phyloP scores from a whole-genome alignment of 2,329 filamentous ascomycete genomes.

The Cadophora luteo-olivacea region DNA sequence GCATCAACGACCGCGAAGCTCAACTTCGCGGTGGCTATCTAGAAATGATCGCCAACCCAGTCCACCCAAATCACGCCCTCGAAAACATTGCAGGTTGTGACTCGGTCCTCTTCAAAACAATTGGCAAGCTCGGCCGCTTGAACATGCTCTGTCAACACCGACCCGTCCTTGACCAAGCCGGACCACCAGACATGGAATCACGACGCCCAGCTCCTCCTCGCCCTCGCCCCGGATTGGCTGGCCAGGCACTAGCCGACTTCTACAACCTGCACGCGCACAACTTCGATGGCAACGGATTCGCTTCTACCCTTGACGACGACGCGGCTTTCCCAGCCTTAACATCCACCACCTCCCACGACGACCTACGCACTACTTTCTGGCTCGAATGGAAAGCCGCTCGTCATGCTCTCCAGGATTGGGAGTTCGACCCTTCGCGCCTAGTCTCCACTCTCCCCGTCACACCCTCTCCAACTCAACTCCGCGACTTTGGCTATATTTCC shows the following conservation, averaged over 20 bases:
- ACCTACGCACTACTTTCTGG: slow-evolving; percentile 76
- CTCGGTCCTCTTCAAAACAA: slow-evolving; percentile 82
- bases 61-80: slow-evolving; percentile 60
- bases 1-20: slow-evolving; percentile 88
- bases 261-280: slow-evolving; percentile 61
- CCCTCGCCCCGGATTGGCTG: slow-evolving; percentile 49
- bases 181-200: slow-evolving; percentile 37
- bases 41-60: slow-evolving; percentile 68
- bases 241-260: slow-evolving; percentile 52
- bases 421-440: slow-evolving; percentile 67
- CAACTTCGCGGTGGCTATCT: slow-evolving; percentile 72
- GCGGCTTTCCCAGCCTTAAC: slow-evolving; percentile 50
- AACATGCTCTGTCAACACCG: slow-evolving; percentile 82
- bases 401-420: slow-evolving; percentile 79
- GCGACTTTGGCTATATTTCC: slow-evolving; percentile 81
- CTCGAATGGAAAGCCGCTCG: slow-evolving; percentile 84
- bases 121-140: slow-evolving; percentile 81
- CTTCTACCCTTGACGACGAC: slow-evolving; percentile 60
- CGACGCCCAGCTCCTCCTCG: slow-evolving; percentile 41
- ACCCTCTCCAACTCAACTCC: slow-evolving; percentile 66
- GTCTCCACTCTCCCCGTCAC: slow-evolving; percentile 56
- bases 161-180: slow-evolving; percentile 57
- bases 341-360: slow-evolving; percentile 56
- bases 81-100: slow-evolving; percentile 92
- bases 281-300: slow-evolving; percentile 73